Percentiles rank a stretch among this genome's conserved stretches.
These are phyloP conservation scores for Astrephomene gubernaculifera DNA, from an alignment of 139 green algal species.

Conservation along the genomic window DNA sequence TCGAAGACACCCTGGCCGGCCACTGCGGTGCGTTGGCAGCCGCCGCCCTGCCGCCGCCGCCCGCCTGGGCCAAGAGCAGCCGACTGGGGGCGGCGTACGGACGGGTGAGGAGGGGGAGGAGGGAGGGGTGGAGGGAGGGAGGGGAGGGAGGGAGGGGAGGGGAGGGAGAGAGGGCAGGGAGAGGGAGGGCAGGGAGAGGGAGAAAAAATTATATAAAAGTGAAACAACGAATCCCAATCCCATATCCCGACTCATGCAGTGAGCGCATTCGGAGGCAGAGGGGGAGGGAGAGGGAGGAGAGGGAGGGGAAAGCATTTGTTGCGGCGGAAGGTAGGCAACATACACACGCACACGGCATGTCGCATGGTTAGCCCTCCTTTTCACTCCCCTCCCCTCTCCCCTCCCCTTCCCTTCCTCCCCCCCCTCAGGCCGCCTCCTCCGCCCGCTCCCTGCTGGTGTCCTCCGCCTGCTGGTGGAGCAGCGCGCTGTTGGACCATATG, in stretches of 20 bases:
- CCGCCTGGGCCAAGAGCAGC: constrained; percentile 6
- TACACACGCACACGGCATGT: no score
- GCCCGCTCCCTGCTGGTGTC: neutral
- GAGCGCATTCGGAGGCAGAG: no score
- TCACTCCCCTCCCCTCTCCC: neutral
- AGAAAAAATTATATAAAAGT: no score
- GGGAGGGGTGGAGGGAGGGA: neutral
- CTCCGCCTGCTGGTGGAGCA: constrained; percentile 36
- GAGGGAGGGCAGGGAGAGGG: no score
- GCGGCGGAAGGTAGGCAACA: no score
- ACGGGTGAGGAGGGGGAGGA: neutral
- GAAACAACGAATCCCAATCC: no score
- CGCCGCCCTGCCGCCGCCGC: constrained; percentile 24
- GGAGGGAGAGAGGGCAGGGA: no score
- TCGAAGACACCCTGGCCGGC: constrained; percentile 28
- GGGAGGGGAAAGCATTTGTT: no score
- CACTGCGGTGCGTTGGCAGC: constrained; percentile 6
- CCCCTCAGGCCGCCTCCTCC: neutral
- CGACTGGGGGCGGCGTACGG: neutral
- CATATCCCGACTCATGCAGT: no score
- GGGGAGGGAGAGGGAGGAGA: no score
- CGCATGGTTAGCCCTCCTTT: no score
- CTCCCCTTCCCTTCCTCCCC: neutral
- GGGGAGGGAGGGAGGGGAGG: neutral
- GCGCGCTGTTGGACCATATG: constrained; percentile 37